phyloP scores from a whole-genome alignment of 805 yeast species.

The Helenozyma baotianmanensis region DNA sequence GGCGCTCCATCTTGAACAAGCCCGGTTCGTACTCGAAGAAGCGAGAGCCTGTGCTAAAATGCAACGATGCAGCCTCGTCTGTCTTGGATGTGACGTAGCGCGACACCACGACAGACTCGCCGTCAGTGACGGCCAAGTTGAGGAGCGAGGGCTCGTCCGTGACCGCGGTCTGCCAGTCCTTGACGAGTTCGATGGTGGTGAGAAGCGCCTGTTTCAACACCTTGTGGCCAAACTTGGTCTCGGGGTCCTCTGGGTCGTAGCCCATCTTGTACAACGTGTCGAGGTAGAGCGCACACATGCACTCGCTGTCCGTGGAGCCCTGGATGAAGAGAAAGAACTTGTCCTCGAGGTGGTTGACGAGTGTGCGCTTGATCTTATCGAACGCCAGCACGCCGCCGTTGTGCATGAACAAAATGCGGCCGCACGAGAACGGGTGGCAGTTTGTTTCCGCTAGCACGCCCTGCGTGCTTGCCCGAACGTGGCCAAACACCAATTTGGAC shows the following conservation, averaged over 20 bases:
- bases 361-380: conserved; percentile 61
- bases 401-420: conserved; percentile 92
- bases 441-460: conserved; percentile 93
- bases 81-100: conserved; percentile 84
- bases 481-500: conserved; percentile 83
- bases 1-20: conserved; percentile 88
- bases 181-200: conserved; percentile 69
- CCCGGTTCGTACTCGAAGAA: conserved; percentile 90
- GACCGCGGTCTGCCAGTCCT: conserved; percentile 70
- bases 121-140: conserved; percentile 95
- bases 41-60: conserved; percentile 89
- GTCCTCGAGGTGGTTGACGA: conserved; percentile 72
- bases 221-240: conserved; percentile 43
- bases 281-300: conserved; percentile 84
- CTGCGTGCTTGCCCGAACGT: conserved; percentile 92
- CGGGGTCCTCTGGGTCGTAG: conserved; percentile 50
- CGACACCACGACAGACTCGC: conserved; percentile 77
- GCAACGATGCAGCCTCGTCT: conserved; percentile 95
- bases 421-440: conserved; percentile 93
- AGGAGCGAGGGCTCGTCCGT: conserved; percentile 68
- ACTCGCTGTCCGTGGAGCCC: conserved; percentile 95
- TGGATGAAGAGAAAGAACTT: conserved; percentile 76
- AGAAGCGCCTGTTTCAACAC: conserved; percentile 64
- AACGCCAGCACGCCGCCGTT: conserved; percentile 87
- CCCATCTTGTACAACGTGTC: conserved; percentile 77